These are phyloP conservation scores for Tricholoma sp. DNA, from an alignment of 768 basidiomycete genomes.

Conservation along the genomic window DNA sequence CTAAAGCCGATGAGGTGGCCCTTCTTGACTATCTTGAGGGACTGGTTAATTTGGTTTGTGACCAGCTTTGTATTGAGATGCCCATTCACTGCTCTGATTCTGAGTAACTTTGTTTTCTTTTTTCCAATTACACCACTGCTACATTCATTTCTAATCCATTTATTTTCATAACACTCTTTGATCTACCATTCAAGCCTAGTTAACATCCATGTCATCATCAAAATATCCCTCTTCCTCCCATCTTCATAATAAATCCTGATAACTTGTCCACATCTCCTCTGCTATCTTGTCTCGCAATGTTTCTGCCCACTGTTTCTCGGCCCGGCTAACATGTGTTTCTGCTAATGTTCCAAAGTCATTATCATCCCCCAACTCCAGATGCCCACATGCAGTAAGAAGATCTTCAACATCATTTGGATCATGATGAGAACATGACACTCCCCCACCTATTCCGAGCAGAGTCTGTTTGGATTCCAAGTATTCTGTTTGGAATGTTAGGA, in stretches of 20 bases:
- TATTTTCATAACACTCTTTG: too few relatives aligned
- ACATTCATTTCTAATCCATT: too few relatives aligned
- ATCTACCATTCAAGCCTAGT: too few relatives aligned
- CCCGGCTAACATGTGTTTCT: neutral
- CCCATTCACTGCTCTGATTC: neutral
- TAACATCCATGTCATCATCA: neutral
- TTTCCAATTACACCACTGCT: neutral
- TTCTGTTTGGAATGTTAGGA: too few relatives aligned
- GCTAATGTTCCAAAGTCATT: slow-evolving; percentile 2
- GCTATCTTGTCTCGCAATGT: slow-evolving; percentile 21
- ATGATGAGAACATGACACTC: too few relatives aligned
- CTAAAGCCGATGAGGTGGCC: neutral
- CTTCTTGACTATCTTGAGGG: neutral
- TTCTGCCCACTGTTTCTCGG: slow-evolving; percentile 11
- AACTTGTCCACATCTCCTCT: too few relatives aligned
- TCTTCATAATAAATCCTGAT: slow-evolving; percentile 7
- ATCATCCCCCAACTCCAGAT: too few relatives aligned
- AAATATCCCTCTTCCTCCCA: neutral
- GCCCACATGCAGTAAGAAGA: neutral
- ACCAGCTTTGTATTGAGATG: neutral
- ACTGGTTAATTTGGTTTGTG: too few relatives aligned
- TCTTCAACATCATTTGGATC: slow-evolving; percentile 24
- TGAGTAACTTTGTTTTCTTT: too few relatives aligned
- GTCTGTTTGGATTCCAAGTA: too few relatives aligned
- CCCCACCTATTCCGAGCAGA: too few relatives aligned